phyloP scores from a whole-genome alignment of 306 rosid genomes.

The Cajanus cajan region DNA sequence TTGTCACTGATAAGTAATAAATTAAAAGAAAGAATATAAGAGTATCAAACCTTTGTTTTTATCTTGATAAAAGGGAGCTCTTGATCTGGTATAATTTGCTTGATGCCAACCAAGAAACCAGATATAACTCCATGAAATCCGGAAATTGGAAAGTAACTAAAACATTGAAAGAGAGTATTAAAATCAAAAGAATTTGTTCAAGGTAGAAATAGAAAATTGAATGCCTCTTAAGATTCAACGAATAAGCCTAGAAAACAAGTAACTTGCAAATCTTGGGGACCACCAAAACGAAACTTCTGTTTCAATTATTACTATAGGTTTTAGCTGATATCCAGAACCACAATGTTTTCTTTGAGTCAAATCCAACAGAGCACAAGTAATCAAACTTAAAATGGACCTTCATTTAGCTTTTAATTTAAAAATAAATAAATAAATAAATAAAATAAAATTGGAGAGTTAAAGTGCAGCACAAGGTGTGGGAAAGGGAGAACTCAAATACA shows the following conservation, averaged over 20 bases:
- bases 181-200: slow-evolving; percentile 4
- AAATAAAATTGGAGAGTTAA: too few relatives aligned
- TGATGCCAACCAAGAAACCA: slow-evolving; percentile 94
- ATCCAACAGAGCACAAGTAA: not conserved
- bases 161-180: slow-evolving; percentile 26
- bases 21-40: slow-evolving; percentile 6
- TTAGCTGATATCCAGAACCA: not conserved
- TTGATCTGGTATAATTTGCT: slow-evolving; percentile 94
- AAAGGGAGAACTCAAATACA: not conserved
- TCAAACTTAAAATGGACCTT: not conserved
- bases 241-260: not conserved
- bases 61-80: slow-evolving; percentile 72
- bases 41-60: slow-evolving; percentile 64
- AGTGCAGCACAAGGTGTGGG: not conserved
- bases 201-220: not conserved
- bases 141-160: slow-evolving; percentile 80
- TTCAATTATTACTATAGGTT: not conserved
- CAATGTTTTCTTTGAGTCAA: not conserved
- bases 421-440: too few relatives aligned
- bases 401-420: not conserved
- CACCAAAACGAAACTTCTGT: not conserved
- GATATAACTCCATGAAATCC: slow-evolving; percentile 89
- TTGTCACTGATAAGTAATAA: slow-evolving; percentile 3
- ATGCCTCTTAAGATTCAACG: not conserved
- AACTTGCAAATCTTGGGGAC: not conserved